Conservation (phyloP, 305 asterid species). For the Solanum hybrid region DNA sequence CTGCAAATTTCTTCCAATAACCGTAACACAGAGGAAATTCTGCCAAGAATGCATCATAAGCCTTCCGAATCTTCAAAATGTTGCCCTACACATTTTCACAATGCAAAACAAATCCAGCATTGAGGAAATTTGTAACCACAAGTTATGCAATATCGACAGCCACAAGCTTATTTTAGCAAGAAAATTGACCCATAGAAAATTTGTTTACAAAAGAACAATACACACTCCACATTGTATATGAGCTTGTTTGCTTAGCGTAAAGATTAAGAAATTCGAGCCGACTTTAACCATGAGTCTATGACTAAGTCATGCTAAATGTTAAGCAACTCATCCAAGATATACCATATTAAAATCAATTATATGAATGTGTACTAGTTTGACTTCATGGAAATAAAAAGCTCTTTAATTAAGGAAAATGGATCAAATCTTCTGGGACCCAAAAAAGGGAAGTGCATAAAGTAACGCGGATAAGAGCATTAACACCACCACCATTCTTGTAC, state of each 20-base stretch:
- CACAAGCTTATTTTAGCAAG: not conserved
- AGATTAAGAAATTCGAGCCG: not conserved
- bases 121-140: not conserved
- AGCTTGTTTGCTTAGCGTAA: not conserved
- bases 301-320: not conserved
- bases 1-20: slow-evolving; percentile 99
- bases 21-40: slow-evolving; percentile 98
- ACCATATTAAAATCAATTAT: not conserved
- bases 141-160: not conserved
- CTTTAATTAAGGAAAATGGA: not conserved
- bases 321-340: not conserved
- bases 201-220: not conserved
- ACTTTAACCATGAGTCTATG: not conserved
- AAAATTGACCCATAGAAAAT: not conserved
- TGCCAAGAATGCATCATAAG: slow-evolving; percentile 80
- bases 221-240: not conserved
- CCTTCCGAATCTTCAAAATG: slow-evolving; percentile 71
- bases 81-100: slow-evolving; percentile 43
- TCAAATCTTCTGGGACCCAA: not conserved
- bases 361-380: not conserved
- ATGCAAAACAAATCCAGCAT: not conserved
- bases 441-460: not conserved
- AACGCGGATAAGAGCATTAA: not conserved
- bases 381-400: not conserved
- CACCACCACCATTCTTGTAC: not conserved